A percentile compares a stretch with the other conserved stretches of the same genome.
phyloP scores from a whole-genome alignment of 2,329 filamentous ascomycete genomes.

The Dryadomyces quercus-mongolicae region DNA sequence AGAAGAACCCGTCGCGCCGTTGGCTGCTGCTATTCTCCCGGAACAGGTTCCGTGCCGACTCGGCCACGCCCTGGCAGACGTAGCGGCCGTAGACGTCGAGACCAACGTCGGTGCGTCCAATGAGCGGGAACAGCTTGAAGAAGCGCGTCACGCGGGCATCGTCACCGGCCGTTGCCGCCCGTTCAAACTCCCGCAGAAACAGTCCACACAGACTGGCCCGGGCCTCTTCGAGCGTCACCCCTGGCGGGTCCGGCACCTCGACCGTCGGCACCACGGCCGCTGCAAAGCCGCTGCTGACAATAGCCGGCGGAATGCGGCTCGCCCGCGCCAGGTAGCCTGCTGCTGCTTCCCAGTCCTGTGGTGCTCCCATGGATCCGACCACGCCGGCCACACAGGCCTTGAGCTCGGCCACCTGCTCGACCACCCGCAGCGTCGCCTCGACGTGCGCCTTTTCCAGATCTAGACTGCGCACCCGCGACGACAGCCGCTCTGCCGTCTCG shows the following conservation, averaged over 20 bases:
- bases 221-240: constrained; percentile 73
- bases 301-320: constrained; percentile 64
- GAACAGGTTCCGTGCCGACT: constrained; percentile 67
- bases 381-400: constrained; percentile 94
- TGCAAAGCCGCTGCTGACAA: constrained; percentile 76
- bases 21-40: constrained; percentile 54
- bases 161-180: constrained; percentile 76
- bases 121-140: constrained; percentile 95
- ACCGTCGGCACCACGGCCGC: constrained; percentile 88
- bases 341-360: constrained; percentile 97
- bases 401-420: constrained; percentile 92
- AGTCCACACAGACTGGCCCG: constrained; percentile 81
- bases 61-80: constrained; percentile 88
- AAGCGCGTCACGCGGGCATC: constrained; percentile 85
- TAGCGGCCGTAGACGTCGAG: constrained; percentile 92
- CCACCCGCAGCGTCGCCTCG: constrained; percentile 78
- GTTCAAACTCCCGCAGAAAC: constrained; percentile 91
- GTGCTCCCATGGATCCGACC: constrained; percentile 89
- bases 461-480: constrained; percentile 72
- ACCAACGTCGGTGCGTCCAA: constrained; percentile 77
- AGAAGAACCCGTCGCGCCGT: constrained; percentile 72
- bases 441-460: constrained; percentile 88
- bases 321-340: constrained; percentile 81
- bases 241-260: constrained; percentile 86
- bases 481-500: constrained; percentile 73